Conservation (phyloP, 1,284 basidiomycete genomes). For the Peniophora sp. region DNA sequence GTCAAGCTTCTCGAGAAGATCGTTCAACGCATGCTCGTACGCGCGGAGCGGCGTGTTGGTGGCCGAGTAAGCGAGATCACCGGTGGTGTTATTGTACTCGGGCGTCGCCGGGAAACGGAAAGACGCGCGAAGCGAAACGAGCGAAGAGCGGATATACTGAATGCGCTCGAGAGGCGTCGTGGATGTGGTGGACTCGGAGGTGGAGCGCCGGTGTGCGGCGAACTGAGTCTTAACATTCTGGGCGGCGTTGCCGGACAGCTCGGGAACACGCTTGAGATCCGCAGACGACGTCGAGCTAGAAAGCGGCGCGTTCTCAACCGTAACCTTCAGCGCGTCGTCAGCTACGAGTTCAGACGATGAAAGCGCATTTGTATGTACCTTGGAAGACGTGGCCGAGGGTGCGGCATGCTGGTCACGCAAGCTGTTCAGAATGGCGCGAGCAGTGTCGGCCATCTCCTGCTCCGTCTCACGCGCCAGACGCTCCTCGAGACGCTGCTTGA, state of each 20-base stretch:
- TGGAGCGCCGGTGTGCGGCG: slow-evolving; percentile 5
- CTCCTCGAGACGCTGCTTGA: slow-evolving; percentile 3
- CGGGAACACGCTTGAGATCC: not conserved
- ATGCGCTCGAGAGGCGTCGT: slow-evolving; percentile 4
- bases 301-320: not conserved
- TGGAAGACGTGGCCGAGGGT: slow-evolving; percentile 6
- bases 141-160: slow-evolving; percentile 5
- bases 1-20: slow-evolving; percentile 58
- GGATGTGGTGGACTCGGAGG: slow-evolving; percentile 1
- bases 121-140: slow-evolving; percentile 17
- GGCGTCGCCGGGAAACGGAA: slow-evolving; percentile 26
- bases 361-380: not conserved
- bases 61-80: slow-evolving; percentile 29
- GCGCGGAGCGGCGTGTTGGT: slow-evolving; percentile 39
- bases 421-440: slow-evolving; percentile 7
- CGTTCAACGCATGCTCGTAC: slow-evolving; percentile 47
- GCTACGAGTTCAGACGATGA: not conserved
- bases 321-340: slow-evolving; percentile 2
- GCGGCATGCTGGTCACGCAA: slow-evolving; percentile 5
- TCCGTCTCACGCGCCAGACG: slow-evolving; percentile 5
- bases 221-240: slow-evolving; percentile 10
- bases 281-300: not conserved
- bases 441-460: slow-evolving; percentile 16
- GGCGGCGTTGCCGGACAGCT: slow-evolving; percentile 6
- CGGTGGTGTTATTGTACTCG: slow-evolving; percentile 16